phyloP scores from a whole-genome alignment of 2,329 filamentous ascomycete species.

The Stagonosporopsis rhizophila region DNA sequence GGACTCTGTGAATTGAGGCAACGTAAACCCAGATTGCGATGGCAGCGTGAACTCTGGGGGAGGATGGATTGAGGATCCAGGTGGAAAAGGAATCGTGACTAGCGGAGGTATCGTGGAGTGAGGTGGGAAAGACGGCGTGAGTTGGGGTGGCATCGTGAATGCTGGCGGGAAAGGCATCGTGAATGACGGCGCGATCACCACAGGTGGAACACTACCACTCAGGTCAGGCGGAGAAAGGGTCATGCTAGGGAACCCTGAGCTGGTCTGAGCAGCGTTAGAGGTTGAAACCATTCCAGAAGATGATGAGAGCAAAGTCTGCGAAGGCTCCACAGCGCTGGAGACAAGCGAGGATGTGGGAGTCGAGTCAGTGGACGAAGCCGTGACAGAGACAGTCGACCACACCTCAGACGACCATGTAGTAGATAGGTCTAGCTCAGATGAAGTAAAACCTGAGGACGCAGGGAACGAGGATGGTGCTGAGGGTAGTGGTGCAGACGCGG shows the following conservation, averaged over 20 bases:
- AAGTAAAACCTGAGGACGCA: background rate
- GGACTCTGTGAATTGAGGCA: background rate
- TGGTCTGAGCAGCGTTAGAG: background rate
- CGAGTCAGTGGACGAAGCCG: background rate
- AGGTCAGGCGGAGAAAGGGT: background rate
- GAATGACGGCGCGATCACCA: background rate
- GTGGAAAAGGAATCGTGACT: too few relatives aligned
- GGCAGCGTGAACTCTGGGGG: too few relatives aligned
- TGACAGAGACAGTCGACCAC: background rate
- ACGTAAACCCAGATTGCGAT: too few relatives aligned
- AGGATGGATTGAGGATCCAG: too few relatives aligned
- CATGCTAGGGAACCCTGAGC: too few relatives aligned
- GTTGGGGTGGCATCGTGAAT: too few relatives aligned
- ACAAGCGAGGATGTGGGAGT: background rate
- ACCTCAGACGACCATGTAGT: background rate
- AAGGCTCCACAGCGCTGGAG: background rate
- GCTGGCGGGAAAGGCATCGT: background rate
- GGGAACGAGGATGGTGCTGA: background rate
- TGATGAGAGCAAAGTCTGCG: background rate
- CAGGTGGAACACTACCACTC: background rate
- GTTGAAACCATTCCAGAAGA: background rate
- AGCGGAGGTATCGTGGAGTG: too few relatives aligned
- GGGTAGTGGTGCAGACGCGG: background rate
- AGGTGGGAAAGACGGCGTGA: too few relatives aligned
- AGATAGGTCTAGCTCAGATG: background rate